Base-by-base conservation (phyloP, 805 yeast species). In the Yarrowia sp. region DNA sequence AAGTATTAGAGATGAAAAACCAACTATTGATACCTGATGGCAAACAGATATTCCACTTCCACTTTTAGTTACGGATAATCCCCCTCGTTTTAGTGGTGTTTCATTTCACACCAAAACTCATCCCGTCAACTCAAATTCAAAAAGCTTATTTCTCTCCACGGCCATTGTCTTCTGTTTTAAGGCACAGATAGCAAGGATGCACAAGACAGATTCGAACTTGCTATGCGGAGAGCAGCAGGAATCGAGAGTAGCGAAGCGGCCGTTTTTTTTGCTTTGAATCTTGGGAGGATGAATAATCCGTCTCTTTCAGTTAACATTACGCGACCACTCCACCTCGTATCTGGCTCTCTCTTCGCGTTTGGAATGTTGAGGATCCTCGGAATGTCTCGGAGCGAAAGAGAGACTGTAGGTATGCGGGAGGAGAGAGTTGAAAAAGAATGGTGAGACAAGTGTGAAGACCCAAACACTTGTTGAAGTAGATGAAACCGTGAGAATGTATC, bases 301-400 rank as follows among this genome's bases (percentile, higher is more conserved):
- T 14, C 17, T 46, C 50, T 46, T 46, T n/a, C 17, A 8, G 15
- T 19, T 8, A 7, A 10, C 13, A 36, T 36, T 36, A 46, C 50
- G 50, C 50, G 50, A 46, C 50, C 10, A 6, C 50, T 9, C 50
- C 17, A 20, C 38, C 40, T 52, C 40, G 55, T 50, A 50, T 33
- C 40, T 47, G 40, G 42, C 30, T 39, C 60, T 38, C 60, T 38
- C 44, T 53, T 53, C 60, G 60, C 44, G 44, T 53, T 53, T 53
- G 60, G 60, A 53, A 53, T 53, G 60, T 53, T 14, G 34, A 53
- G 15, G 46, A 55, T 39, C 61, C 10, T 55, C 61, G 61, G 61
- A 40, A 15, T 39, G 61, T 39, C 61, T 53, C 60, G 60, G 60
- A 53, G 43, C 3, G 33, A 13, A 33, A 36, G 19, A 15, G 15